These are phyloP conservation scores for Cladorrhinum samala DNA, from an alignment of 495 filamentous ascomycete genomes.

Conservation along the genomic window DNA sequence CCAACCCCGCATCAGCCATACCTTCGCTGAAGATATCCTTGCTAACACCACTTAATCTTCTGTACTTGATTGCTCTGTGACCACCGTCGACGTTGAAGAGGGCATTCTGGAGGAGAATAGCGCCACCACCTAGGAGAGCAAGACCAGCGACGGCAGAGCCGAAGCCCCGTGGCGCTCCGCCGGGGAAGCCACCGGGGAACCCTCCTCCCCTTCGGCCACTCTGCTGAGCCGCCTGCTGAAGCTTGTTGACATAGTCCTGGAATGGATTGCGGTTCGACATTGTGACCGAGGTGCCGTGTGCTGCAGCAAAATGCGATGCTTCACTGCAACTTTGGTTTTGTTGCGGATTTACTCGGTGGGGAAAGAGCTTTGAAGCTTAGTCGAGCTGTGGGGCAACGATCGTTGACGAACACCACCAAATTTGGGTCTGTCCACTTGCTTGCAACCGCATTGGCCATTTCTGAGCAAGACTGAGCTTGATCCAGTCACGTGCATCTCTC, in stretches of 20 bases:
- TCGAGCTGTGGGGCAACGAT: neutral
- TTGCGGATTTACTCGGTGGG: constrained; percentile 16
- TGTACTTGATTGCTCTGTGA: constrained; percentile 98
- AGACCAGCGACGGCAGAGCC: constrained; percentile 30
- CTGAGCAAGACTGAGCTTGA: too few species aligned
- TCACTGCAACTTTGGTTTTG: neutral
- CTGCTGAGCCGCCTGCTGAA: constrained; percentile 23
- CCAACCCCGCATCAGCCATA: constrained; percentile 33
- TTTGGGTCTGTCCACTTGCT: neutral
- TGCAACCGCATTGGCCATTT: too few species aligned
- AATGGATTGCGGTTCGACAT: constrained; percentile 46
- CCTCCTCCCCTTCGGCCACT: constrained; percentile 20
- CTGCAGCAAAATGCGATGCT: constrained; percentile 4
- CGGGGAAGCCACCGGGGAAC: constrained; percentile 28
- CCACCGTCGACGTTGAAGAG: constrained; percentile 99
- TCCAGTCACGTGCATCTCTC: too few species aligned
- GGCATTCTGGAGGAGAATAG: constrained; percentile 65
- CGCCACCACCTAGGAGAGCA: constrained; percentile 58
- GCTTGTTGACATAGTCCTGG: constrained; percentile 35
- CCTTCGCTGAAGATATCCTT: constrained; percentile 97
- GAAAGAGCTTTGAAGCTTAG: constrained; percentile 13
- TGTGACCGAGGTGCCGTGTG: constrained; percentile 19
- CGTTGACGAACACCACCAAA: constrained; percentile 1
- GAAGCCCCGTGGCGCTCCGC: constrained; percentile 25
- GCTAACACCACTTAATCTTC: constrained; percentile 84